phyloP scores from a whole-genome alignment of 306 rosid species.

The Styphnolobium japonicum region DNA sequence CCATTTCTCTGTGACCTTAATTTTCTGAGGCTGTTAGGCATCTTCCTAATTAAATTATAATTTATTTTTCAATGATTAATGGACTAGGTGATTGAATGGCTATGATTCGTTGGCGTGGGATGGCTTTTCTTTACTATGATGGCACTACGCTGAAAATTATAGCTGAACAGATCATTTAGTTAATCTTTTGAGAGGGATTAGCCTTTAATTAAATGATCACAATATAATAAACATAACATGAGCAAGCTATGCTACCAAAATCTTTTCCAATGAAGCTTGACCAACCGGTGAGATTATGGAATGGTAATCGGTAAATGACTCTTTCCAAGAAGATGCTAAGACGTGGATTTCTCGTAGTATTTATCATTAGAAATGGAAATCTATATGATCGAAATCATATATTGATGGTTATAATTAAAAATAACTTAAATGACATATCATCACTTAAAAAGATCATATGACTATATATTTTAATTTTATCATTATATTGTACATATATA shows the following conservation, averaged over 20 bases:
- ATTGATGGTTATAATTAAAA: background rate
- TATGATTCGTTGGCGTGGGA: background rate
- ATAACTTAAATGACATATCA: no score
- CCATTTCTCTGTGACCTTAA: slow-evolving; percentile 24
- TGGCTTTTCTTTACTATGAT: background rate
- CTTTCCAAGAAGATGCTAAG: slow-evolving; percentile 1
- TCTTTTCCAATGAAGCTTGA: background rate
- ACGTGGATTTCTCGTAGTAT: background rate
- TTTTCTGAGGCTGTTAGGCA: slow-evolving; percentile 28
- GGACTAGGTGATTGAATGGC: slow-evolving; percentile 11
- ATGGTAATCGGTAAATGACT: background rate
- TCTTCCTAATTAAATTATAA: slow-evolving; percentile 21
- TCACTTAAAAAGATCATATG: no score
- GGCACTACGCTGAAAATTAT: slow-evolving; percentile 11
- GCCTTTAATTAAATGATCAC: background rate
- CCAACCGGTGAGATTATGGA: background rate
- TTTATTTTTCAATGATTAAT: slow-evolving; percentile 7
- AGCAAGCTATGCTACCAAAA: background rate
- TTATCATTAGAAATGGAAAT: background rate
- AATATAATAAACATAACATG: background rate
- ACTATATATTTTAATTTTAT: no score
- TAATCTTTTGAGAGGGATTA: background rate
- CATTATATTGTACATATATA: no score
- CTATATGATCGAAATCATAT: background rate
- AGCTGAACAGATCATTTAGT: background rate